These are phyloP conservation scores for Agrocybe praecox DNA, from an alignment of 768 basidiomycete genomes.

Conservation along the genomic window DNA sequence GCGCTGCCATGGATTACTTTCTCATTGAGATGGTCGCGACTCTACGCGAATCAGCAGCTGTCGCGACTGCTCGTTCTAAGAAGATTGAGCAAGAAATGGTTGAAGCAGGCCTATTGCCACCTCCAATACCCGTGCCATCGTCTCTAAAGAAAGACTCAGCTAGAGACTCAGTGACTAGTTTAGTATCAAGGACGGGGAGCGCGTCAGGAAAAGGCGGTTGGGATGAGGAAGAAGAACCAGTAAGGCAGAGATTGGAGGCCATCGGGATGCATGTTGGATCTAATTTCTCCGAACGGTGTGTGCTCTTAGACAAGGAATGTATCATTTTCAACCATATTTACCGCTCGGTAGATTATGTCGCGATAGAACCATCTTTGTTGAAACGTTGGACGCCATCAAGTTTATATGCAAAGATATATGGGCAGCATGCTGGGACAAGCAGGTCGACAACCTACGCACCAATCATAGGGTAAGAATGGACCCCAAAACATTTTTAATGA, in stretches of 20 bases:
- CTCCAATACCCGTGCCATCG: constrained; percentile 41
- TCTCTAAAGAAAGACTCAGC: constrained; percentile 46
- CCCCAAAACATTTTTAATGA: neutral
- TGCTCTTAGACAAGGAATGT: constrained; percentile 2
- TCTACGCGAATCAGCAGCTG: constrained; percentile 71
- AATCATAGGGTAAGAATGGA: constrained; percentile 91
- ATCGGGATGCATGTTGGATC: constrained; percentile 89
- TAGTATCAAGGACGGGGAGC: constrained; percentile 28
- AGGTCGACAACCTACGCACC: constrained; percentile 93
- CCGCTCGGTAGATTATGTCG: constrained; percentile 62
- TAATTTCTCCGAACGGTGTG: constrained; percentile 83
- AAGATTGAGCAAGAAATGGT: constrained; percentile 79
- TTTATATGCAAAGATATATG: constrained; percentile 98
- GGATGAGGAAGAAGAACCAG: constrained; percentile 77
- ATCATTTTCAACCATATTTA: constrained; percentile 9
- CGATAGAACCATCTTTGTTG: constrained; percentile 72
- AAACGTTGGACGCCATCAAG: constrained; percentile 90
- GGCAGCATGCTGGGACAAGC: constrained; percentile 90
- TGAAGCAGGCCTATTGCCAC: constrained; percentile 72
- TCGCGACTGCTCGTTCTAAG: constrained; percentile 68
- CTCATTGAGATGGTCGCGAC: constrained; percentile 79
- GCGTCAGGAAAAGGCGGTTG: constrained; percentile 34
- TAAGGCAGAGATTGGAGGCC: constrained; percentile 70
- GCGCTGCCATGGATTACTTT: constrained; percentile 81
- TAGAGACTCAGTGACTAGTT: constrained; percentile 46